Conservation (phyloP, 257 asterid genomes). For the Misopates orontium region DNA sequence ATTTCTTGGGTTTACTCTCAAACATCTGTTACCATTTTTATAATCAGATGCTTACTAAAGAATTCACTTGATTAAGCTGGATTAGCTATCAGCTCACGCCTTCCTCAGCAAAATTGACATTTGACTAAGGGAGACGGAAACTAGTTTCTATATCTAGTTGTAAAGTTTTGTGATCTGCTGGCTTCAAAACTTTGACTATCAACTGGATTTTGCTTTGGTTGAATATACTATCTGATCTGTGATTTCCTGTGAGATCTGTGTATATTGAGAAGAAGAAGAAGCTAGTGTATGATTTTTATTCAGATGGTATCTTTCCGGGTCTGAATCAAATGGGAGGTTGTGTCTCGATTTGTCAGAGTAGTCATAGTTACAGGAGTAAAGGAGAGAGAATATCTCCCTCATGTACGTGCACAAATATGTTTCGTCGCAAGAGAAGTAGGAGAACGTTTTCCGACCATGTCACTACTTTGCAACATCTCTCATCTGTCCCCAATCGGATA, state of each 20-base stretch:
- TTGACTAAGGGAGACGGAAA: constrained; percentile 52
- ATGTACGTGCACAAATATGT: constrained; percentile 63
- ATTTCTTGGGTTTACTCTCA: constrained; percentile 35
- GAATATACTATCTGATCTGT: constrained; percentile 28
- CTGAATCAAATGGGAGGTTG: constrained; percentile 90
- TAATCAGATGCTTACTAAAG: constrained; percentile 35
- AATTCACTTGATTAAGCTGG: constrained; percentile 52
- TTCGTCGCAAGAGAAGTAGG: constrained; percentile 61
- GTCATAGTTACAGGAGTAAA: constrained; percentile 71
- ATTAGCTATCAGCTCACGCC: constrained; percentile 38
- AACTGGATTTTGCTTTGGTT: constrained; percentile 32
- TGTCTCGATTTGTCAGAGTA: constrained; percentile 72
- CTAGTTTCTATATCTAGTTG: constrained; percentile 31
- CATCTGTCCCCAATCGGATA: constrained; percentile 77
- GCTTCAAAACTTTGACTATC: constrained; percentile 27
- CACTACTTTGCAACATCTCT: constrained; percentile 64
- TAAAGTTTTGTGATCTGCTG: constrained; percentile 30
- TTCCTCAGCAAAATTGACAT: constrained; percentile 40
- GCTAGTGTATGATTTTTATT: constrained; percentile 24
- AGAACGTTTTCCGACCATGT: constrained; percentile 66
- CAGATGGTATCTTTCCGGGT: constrained; percentile 49
- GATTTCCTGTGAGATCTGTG: constrained; percentile 32
- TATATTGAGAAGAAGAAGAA: constrained; percentile 31
- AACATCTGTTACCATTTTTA: constrained; percentile 32
- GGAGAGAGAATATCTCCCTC: constrained; percentile 69